Conservation (phyloP, 306 rosid species). For the Senna siamea region DNA sequence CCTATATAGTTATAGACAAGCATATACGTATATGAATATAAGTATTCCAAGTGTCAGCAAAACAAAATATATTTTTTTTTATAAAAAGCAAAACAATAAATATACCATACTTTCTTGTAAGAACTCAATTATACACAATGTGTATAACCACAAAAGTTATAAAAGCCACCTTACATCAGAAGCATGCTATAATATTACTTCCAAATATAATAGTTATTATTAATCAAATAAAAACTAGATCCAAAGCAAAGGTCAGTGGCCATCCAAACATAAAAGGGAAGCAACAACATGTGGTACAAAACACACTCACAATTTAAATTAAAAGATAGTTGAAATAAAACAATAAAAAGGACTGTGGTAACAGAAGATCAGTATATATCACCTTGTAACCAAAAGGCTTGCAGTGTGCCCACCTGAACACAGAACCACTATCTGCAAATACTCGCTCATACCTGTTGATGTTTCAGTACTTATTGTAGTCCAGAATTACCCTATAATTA, state of each 20-base stretch:
- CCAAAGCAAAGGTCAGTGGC: slow-evolving; percentile 2
- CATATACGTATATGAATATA: slow-evolving; percentile 12
- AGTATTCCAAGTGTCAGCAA: no score
- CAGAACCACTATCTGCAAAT: slow-evolving; percentile 85
- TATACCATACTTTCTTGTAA: neutral
- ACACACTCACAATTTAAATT: slow-evolving; percentile 3
- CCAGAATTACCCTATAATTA: slow-evolving; percentile 28
- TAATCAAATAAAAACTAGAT: neutral
- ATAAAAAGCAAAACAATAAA: no score
- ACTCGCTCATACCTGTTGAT: slow-evolving; percentile 80
- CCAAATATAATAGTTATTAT: neutral
- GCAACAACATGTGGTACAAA: slow-evolving; percentile 19
- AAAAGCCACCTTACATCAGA: slow-evolving; percentile 31
- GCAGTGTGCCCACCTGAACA: slow-evolving; percentile 82
- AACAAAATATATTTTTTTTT: no score
- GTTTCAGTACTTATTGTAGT: slow-evolving; percentile 40
- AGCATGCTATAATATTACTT: slow-evolving; percentile 23
- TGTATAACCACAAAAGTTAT: neutral
- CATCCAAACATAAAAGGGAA: slow-evolving; percentile 33
- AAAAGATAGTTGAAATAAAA: slow-evolving; percentile 1
- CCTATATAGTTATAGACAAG: slow-evolving; percentile 33
- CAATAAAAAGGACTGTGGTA: neutral
- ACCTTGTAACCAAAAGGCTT: slow-evolving; percentile 93
- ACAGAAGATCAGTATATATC: slow-evolving; percentile 31
- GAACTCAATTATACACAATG: slow-evolving; percentile 23